phyloP scores from a whole-genome alignment of 2,329 filamentous ascomycete species.

The Alternaria consortialis region DNA sequence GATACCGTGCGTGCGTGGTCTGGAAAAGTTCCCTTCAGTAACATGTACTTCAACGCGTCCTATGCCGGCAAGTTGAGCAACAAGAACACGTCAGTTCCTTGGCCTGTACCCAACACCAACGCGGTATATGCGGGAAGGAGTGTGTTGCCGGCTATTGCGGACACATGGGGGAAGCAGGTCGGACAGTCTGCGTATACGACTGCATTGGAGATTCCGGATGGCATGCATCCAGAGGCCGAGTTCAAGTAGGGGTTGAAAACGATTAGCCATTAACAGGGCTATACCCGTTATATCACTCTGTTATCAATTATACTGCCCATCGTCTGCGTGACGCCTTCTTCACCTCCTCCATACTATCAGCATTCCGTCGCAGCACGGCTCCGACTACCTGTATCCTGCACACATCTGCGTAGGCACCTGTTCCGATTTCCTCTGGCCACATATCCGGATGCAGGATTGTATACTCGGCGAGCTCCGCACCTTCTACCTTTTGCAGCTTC shows the following conservation, averaged over 20 bases:
- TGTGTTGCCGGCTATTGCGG: slow-evolving; percentile 35
- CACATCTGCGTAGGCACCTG: slow-evolving; percentile 32
- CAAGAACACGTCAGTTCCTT: slow-evolving; percentile 37
- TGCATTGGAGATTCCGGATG: slow-evolving; percentile 45
- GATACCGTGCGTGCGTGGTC: slow-evolving; percentile 37
- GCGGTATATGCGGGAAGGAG: slow-evolving; percentile 38
- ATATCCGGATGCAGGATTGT: slow-evolving; percentile 35
- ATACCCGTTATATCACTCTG: background rate
- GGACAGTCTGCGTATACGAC: slow-evolving; percentile 40
- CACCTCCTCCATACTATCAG: background rate
- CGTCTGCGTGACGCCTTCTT: background rate
- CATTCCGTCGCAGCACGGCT: slow-evolving; percentile 23
- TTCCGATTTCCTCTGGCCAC: slow-evolving; percentile 38
- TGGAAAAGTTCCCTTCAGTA: slow-evolving; percentile 36
- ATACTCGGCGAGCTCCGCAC: slow-evolving; percentile 25
- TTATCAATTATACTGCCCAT: slow-evolving; percentile 4
- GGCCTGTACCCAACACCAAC: slow-evolving; percentile 41
- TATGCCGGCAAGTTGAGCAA: slow-evolving; percentile 46
- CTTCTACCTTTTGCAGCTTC: slow-evolving; percentile 25
- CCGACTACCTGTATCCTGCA: slow-evolving; percentile 38
- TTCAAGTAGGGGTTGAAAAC: slow-evolving; percentile 24
- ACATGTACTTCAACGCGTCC: slow-evolving; percentile 45
- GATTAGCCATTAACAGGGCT: background rate
- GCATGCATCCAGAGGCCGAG: slow-evolving; percentile 44
- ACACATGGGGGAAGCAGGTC: slow-evolving; percentile 36